Evolutionary conservation across 202 grass and related monocot species (phyloP).

Genomic region (Saccharum hybrid): DNA sequence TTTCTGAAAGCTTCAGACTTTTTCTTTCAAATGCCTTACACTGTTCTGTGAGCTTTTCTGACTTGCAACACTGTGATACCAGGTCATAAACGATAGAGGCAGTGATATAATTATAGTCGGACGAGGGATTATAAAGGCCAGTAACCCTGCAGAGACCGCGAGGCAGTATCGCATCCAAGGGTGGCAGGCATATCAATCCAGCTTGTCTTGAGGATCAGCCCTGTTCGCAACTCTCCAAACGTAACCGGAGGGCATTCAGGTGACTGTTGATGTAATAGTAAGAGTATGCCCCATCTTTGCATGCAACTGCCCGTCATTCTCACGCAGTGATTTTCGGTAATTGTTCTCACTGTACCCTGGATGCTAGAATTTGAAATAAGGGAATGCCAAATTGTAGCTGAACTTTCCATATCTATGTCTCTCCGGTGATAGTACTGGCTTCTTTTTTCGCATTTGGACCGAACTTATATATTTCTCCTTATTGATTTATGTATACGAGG

Average conservation of each 20-base stretch:
- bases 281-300: neutral
- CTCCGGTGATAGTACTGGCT: neutral
- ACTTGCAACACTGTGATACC: constrained; percentile 29
- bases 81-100: constrained; percentile 78
- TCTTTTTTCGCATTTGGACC: no score
- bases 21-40: neutral
- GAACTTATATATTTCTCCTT: no score
- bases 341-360: neutral
- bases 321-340: neutral
- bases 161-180: constrained; percentile 79
- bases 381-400: neutral
- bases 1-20: neutral
- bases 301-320: neutral
- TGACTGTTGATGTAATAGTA: constrained; percentile 27
- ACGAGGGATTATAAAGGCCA: constrained; percentile 72
- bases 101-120: constrained; percentile 92
- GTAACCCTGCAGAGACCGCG: constrained; percentile 58
- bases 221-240: neutral
- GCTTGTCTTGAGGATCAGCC: constrained; percentile 34
- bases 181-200: constrained; percentile 73
- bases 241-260: neutral
- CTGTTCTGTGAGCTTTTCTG: neutral
- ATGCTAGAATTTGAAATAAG: neutral
- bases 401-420: neutral
- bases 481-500: no score